Evolutionary conservation across 1,284 basidiomycete species (phyloP).

Genomic region (Leucoagaricus sp.): DNA sequence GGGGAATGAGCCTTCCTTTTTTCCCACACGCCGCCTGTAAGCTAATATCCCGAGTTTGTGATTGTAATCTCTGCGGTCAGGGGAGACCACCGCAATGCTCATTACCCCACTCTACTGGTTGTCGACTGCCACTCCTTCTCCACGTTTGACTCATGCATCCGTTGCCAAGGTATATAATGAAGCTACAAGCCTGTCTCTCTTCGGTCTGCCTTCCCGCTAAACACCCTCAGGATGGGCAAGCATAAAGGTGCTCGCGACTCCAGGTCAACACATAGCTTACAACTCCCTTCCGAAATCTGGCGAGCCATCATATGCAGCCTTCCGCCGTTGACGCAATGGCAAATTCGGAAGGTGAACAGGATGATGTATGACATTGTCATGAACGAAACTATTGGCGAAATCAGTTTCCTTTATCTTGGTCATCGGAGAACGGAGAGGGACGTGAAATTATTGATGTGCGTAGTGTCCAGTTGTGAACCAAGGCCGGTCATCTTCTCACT

Average conservation of each 20-base stretch:
- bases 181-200: no score
- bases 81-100: no score
- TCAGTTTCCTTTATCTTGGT: not conserved
- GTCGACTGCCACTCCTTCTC: no score
- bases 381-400: not conserved
- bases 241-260: not conserved
- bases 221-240: not conserved
- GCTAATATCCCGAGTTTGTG: no score
- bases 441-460: not conserved
- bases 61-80: no score
- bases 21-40: no score
- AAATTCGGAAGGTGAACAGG: not conserved
- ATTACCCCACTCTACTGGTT: no score
- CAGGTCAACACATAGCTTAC: not conserved
- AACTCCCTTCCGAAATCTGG: conserved; percentile 2
- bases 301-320: not conserved
- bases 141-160: no score
- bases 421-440: not conserved
- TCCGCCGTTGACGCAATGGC: not conserved
- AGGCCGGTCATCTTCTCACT: not conserved
- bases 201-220: no score
- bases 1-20: no score
- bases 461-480: not conserved
- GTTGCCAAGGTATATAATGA: no score
- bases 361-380: not conserved